These are phyloP conservation scores for Exobasidium cylindrosporum DNA, from an alignment of 1,284 basidiomycete species.

Conservation along the genomic window DNA sequence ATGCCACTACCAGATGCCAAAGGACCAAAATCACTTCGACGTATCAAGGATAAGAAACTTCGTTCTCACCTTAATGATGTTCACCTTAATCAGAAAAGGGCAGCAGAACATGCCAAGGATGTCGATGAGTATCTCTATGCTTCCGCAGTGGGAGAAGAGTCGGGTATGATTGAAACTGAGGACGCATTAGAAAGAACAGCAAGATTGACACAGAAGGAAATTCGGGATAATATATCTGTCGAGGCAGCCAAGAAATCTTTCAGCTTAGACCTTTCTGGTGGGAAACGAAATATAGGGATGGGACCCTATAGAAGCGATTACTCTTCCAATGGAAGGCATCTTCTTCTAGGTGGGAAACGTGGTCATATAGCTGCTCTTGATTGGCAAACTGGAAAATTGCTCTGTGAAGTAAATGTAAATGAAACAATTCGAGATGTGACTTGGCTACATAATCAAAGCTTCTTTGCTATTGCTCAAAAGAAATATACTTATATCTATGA, in stretches of 20 bases:
- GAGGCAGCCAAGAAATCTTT: slow-evolving; percentile 72
- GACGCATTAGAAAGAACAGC: slow-evolving; percentile 81
- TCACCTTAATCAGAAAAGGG: slow-evolving; percentile 41
- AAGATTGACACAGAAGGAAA: slow-evolving; percentile 78
- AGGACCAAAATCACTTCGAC: slow-evolving; percentile 40
- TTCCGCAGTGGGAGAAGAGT: slow-evolving; percentile 57
- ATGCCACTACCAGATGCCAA: slow-evolving; percentile 33
- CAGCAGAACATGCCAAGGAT: slow-evolving; percentile 41
- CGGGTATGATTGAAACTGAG: slow-evolving; percentile 71
- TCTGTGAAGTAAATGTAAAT: slow-evolving; percentile 81
- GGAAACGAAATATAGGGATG: slow-evolving; percentile 38
- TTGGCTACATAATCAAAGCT: slow-evolving; percentile 87
- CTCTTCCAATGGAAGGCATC: slow-evolving; percentile 82
- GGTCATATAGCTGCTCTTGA: slow-evolving; percentile 95
- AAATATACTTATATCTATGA: slow-evolving; percentile 97
- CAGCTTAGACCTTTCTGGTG: slow-evolving; percentile 77
- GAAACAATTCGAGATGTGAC: slow-evolving; percentile 90
- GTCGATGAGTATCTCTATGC: slow-evolving; percentile 51
- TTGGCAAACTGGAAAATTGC: slow-evolving; percentile 82
- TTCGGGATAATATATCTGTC: slow-evolving; percentile 67
- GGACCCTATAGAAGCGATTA: slow-evolving; percentile 80
- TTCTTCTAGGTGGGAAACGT: slow-evolving; percentile 61
- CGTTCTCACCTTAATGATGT: slow-evolving; percentile 44
- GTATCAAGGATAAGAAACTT: slow-evolving; percentile 51
- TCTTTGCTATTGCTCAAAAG: slow-evolving; percentile 92